Base-by-base conservation (phyloP, 148 eudicot species). In the Dianthus caryophyllus region DNA sequence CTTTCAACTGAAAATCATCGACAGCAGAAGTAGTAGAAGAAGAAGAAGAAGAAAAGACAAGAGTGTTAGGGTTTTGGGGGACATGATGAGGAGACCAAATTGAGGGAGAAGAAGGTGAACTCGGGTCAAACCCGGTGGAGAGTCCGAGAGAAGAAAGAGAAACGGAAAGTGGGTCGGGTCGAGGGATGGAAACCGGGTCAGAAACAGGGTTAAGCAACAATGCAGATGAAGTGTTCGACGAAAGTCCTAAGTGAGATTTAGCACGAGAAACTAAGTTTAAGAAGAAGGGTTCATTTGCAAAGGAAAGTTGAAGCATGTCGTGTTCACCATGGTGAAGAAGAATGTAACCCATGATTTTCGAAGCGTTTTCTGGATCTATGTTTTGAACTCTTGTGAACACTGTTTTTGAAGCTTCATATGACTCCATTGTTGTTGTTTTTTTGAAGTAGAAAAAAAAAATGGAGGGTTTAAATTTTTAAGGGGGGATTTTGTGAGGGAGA, bases 361-460 rank as follows among this genome's bases (percentile, higher is more conserved):
- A 76, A 2, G 88, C 97, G 69, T 91, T 80, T 21, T 88, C 96
- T 49, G 88, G 97, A 82, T 91, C 97, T 53, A 91, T 67, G 64
- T 47, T 70, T 63, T 83, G 84, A 13, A 91, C 77, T 48, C 88
- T 74, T 0, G 85, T 67, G 41, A 84, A 78, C 7, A 91, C 82
- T 36, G 76, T 68, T 26, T 71, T 79, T 0, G 89, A 74, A 27
- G 92, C 87, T 38, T 91, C 96, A 46, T 77, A 61, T 14, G 88
- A 72, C 77, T 91, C 97, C 96, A 90, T 90, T 54, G 43, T 22
- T 47, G n/a, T n/a, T n/a, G n/a, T n/a, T n/a, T n/a, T n/a, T n/a
- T n/a, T n/a, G n/a, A n/a, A n/a, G n/a, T n/a, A n/a, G n/a, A n/a
- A n/a, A n/a, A n/a, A 53, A 30, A 54, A 9, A 67, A 26, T 17